phyloP scores from a whole-genome alignment of 2,329 filamentous ascomycete genomes.

The Zopfia rhizophila region DNA sequence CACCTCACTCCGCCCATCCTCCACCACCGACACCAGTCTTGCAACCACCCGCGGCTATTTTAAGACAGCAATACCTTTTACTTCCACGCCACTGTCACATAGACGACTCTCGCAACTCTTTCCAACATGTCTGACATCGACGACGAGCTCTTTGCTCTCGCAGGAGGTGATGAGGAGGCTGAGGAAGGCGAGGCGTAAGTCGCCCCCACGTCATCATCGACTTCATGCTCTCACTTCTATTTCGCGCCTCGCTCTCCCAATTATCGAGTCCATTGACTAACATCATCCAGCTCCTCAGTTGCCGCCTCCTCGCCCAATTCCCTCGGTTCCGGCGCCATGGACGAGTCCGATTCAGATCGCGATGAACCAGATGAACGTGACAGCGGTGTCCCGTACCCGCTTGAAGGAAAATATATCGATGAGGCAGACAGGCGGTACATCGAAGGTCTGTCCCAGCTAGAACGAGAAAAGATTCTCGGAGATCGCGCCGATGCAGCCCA shows the following conservation, averaged over 20 bases:
- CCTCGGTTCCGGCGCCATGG: slow-evolving; percentile 84
- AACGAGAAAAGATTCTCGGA: slow-evolving; percentile 89
- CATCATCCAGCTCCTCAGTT: slow-evolving; percentile 69
- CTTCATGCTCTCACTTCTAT: slow-evolving; percentile 26
- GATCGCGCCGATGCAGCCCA: slow-evolving; percentile 87
- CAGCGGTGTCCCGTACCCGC: slow-evolving; percentile 76
- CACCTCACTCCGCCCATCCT: slow-evolving; percentile 28
- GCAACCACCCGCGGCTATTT: not conserved
- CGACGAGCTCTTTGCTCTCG: slow-evolving; percentile 91
- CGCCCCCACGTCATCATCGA: slow-evolving; percentile 25
- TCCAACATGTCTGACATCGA: slow-evolving; percentile 89
- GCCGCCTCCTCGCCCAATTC: slow-evolving; percentile 75
- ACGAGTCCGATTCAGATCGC: slow-evolving; percentile 71
- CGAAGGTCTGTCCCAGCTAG: slow-evolving; percentile 86
- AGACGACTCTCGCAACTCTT: no score
- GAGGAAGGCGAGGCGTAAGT: slow-evolving; percentile 89
- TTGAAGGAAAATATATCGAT: slow-evolving; percentile 82
- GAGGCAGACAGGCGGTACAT: slow-evolving; percentile 69
- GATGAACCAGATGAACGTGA: slow-evolving; percentile 64
- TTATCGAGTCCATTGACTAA: slow-evolving; percentile 33
- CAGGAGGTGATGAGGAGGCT: slow-evolving; percentile 74
- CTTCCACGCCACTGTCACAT: slow-evolving; percentile 17
- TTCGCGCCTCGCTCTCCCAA: not conserved
- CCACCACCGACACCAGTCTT: slow-evolving; percentile 21
- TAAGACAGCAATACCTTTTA: not conserved